These are phyloP conservation scores for Arbutus unedo DNA, from an alignment of 148 eudicot species.

Conservation along the genomic window DNA sequence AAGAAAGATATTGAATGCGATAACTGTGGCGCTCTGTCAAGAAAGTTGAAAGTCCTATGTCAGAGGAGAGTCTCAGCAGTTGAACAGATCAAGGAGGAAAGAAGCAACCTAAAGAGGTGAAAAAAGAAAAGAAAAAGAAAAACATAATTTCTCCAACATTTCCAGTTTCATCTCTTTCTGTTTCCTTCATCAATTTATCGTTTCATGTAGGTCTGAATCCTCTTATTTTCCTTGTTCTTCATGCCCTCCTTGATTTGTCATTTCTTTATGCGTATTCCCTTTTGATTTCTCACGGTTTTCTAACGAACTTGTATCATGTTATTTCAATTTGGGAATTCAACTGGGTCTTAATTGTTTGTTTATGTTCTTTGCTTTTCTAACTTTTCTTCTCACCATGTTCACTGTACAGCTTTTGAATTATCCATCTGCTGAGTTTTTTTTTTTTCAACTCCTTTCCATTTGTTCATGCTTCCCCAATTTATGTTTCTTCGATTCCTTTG, in stretches of 20 bases:
- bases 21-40: too few species aligned
- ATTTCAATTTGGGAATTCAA: background rate
- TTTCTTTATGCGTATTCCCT: background rate
- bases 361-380: background rate
- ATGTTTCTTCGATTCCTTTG: background rate
- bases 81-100: too few species aligned
- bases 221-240: background rate
- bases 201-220: background rate
- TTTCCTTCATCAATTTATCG: background rate
- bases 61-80: too few species aligned
- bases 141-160: too few species aligned
- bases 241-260: background rate
- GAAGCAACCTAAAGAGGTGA: too few species aligned
- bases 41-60: too few species aligned
- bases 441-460: background rate
- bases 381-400: background rate
- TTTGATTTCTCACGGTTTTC: background rate
- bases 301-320: background rate
- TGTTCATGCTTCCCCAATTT: background rate
- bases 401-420: background rate
- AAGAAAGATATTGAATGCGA: too few species aligned
- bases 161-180: background rate
- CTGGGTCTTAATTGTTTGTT: background rate
- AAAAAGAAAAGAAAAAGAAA: too few species aligned
- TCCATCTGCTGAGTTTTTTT: background rate